Base-by-base conservation (phyloP, 345 rosid species). In the Carallia brachiata region DNA sequence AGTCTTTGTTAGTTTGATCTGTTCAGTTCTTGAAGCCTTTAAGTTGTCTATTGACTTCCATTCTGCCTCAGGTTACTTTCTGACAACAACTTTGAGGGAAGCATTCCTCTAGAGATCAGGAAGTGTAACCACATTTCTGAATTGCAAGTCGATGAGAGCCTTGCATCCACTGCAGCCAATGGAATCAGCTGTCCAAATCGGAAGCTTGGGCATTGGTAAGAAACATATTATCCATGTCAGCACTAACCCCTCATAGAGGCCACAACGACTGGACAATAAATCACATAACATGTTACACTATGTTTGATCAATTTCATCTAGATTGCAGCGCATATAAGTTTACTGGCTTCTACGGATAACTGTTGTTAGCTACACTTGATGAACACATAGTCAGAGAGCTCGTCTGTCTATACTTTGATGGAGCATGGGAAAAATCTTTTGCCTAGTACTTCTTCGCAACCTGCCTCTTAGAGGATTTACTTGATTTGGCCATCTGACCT, bases 151-250 rank as follows among this genome's bases (percentile, higher is more conserved):
- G 86, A 86, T 71, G 81, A 81, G 75, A 77, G 77, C 54, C 77
- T 70, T 63, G 73, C 68, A 61, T 63, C 75, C 5, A 70, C 78
- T 53, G 31, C 77, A 69, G 56, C 78, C 31, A 6, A 75, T 39
- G 79, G 78, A 73, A 56, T 65, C 59, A 67, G 69, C 68, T 78
- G 85, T 72, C 66, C 69, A 52, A 86, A 79, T 76, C 78, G 90
- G 78, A 95, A 92, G 83, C 63, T 82, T 71, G 84, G 90, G 60
- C 84, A 78, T 64, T 78, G 90, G 99, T 95, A 81, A 86, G 85
- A 63, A 19, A 52, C 55, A 19, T 28, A 13, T 66, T 55, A 39
- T 66, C 61, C 27, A 17, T 18, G 15, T 60, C 30, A 61, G 36
- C 7, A 7, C 31, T 2, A 10, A 16, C 36, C 61, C 4, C 10